These are phyloP conservation scores for Telopea speciosissima DNA, from an alignment of 177 flowering plant species.

Conservation along the genomic window DNA sequence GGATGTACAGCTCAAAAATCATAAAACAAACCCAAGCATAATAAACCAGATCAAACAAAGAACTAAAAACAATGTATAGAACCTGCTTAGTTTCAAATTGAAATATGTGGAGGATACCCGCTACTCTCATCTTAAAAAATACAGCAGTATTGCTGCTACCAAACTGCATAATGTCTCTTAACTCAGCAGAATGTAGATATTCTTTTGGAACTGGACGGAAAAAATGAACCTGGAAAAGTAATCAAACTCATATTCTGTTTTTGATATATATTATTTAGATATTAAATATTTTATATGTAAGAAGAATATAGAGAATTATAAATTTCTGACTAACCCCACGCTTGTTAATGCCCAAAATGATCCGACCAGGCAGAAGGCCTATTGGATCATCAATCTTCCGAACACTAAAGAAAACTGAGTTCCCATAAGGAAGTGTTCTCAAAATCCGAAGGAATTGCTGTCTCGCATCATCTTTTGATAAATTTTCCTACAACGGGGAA, in stretches of 20 bases:
- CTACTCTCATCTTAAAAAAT: slow-evolving; percentile 98
- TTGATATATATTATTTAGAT: background rate
- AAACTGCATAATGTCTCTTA: slow-evolving; percentile 98
- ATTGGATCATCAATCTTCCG: slow-evolving; percentile 99
- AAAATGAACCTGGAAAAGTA: slow-evolving; percentile 77
- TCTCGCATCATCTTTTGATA: slow-evolving; percentile 92
- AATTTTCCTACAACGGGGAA: slow-evolving; percentile 47
- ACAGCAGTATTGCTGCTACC: slow-evolving; percentile 99
- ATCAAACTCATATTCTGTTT: slow-evolving; percentile 9
- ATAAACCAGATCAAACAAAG: background rate
- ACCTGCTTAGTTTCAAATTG: slow-evolving; percentile 99
- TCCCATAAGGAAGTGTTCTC: slow-evolving; percentile 89
- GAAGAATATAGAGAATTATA: background rate
- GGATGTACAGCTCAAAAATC: background rate
- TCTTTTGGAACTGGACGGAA: slow-evolving; percentile 99
- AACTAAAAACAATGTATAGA: background rate
- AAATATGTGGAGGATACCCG: slow-evolving; percentile 96
- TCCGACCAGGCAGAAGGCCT: slow-evolving; percentile 93
- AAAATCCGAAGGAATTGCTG: slow-evolving; percentile 86
- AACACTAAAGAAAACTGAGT: slow-evolving; percentile 88
- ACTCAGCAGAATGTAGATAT: slow-evolving; percentile 92
- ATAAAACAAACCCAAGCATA: background rate
- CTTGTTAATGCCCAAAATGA: slow-evolving; percentile 85
- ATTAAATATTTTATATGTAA: background rate
- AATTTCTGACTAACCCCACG: slow-evolving; percentile 54